These are phyloP conservation scores for Gynochthodes officinalis DNA, from an alignment of 257 asterid species.

Conservation along the genomic window DNA sequence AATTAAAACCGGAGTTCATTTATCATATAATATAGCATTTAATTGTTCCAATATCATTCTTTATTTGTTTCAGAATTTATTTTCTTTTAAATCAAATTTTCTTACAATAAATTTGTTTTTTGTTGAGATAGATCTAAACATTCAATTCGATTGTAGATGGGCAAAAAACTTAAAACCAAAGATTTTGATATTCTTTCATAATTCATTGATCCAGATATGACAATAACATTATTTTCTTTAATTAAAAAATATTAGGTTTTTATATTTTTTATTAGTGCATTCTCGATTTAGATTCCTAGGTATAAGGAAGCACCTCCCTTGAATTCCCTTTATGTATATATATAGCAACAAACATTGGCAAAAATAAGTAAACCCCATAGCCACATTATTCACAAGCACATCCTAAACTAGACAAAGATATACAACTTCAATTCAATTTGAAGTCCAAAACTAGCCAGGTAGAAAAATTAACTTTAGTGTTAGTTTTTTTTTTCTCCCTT, in stretches of 20 bases:
- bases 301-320: neutral
- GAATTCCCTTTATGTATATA: neutral
- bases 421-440: neutral
- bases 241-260: neutral
- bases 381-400: neutral
- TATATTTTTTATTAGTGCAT: neutral
- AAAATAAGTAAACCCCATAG: neutral
- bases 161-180: too few relatives aligned
- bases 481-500: neutral
- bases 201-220: neutral
- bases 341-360: neutral
- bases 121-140: neutral
- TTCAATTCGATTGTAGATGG: neutral
- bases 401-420: neutral
- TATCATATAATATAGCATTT: neutral
- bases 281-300: neutral
- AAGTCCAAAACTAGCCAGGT: neutral
- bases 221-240: neutral
- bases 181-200: too few relatives aligned
- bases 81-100: neutral
- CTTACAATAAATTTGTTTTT: neutral
- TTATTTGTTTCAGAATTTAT: too few relatives aligned
- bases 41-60: neutral
- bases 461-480: neutral
- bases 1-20: neutral